Base-by-base conservation (phyloP, 2,329 filamentous ascomycete genomes). In the Calonectria leucothoes region DNA sequence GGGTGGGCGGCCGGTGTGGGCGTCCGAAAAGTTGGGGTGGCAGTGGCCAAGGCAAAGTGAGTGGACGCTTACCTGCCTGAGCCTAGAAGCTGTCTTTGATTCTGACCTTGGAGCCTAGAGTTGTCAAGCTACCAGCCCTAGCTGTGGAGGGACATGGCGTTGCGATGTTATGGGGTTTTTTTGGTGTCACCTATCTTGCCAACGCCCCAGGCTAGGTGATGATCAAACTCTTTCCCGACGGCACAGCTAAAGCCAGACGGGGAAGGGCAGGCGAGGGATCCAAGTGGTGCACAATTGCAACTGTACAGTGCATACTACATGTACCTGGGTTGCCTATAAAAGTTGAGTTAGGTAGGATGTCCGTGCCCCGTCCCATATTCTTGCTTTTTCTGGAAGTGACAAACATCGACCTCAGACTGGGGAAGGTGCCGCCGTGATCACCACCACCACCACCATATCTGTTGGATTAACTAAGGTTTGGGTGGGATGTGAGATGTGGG, bases 311-410 rank as follows among this genome's bases (percentile, higher is more conserved):
- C n/a, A n/a, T 59, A 23, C 55, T 55, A n/a, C 14, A 5, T 59
- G 35, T 27, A 23, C 37, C 55, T 61, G 33, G n/a, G 55, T 57
- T 59, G 23, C 55, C 55, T 39, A 61, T 27, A 61, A 25, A 14
- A 39, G 55, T 27, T 61, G 33, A 33, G 42, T 52, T 75, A 71
- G 74, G 69, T 66, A 74, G 72, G 74, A 72, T 66, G 75, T 76
- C 55, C 55, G 33, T 39, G 33, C 33, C 35, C 55, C 55, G 25
- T 61, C 33, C 35, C 33, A 57, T 57, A 5, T 39, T 35, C 23
- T 61, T 61, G 55, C 55, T 61, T 61, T 61, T 61, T 61, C 55
- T 61, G 55, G 33, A 61, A 61, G 55, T 39, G 55, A 39, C 33
- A 61, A 61, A 39, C 23, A 25, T 39, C 33, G 37, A 61, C 14